These are phyloP conservation scores for Lasiosphaeria ovina DNA, from an alignment of 495 filamentous ascomycete genomes.

Conservation along the genomic window DNA sequence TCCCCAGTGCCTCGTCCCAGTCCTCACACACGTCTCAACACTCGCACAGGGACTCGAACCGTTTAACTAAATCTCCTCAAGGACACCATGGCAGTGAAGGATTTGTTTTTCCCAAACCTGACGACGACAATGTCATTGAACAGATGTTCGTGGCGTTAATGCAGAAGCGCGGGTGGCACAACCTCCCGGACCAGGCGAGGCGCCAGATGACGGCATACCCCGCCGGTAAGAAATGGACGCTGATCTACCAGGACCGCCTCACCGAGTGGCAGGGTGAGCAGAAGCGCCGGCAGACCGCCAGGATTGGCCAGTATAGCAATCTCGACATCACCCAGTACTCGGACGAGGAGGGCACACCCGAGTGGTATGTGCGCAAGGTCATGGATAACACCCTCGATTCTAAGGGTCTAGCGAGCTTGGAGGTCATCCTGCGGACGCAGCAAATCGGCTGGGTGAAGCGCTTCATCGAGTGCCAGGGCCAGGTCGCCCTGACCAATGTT, in stretches of 20 bases:
- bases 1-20: constrained; percentile 50
- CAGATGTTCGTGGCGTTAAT: constrained; percentile 89
- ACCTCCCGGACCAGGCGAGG: constrained; percentile 90
- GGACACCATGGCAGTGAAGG: constrained; percentile 54
- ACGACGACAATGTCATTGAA: constrained; percentile 86
- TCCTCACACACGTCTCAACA: constrained; percentile 46
- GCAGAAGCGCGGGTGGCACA: constrained; percentile 96
- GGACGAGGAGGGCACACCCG: constrained; percentile 92
- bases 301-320: constrained; percentile 58
- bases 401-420: constrained; percentile 86
- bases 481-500: constrained; percentile 93
- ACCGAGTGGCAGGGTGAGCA: constrained; percentile 93
- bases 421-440: constrained; percentile 91
- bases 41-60: constrained; percentile 50
- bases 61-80: constrained; percentile 48
- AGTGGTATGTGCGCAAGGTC: constrained; percentile 97
- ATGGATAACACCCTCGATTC: constrained; percentile 92
- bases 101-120: constrained; percentile 65
- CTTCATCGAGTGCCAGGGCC: constrained; percentile 96
- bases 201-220: constrained; percentile 95
- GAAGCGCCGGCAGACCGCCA: constrained; percentile 73
- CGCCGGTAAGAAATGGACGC: constrained; percentile 91
- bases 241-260: constrained; percentile 92
- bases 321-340: constrained; percentile 65
- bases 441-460: constrained; percentile 96